phyloP scores from a whole-genome alignment of 257 asterid genomes.

The Pogostemon cablin region DNA sequence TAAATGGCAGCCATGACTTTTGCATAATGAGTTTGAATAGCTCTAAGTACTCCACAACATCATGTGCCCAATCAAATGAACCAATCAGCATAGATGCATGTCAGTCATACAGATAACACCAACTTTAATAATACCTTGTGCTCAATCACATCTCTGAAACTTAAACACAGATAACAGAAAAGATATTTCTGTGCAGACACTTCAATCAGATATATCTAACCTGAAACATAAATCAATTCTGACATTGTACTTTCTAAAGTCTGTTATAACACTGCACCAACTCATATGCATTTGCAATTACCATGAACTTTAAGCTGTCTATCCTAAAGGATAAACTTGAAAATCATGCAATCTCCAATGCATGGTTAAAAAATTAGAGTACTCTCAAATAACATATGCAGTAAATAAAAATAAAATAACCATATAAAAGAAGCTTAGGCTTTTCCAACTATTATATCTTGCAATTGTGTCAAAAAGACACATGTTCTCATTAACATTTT shows the following conservation, averaged over 20 bases:
- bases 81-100: background rate
- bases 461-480: background rate
- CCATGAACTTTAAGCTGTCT: conserved; percentile 5
- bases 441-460: background rate
- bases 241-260: background rate
- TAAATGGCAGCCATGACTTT: background rate
- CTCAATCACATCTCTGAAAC: background rate
- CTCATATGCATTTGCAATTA: background rate
- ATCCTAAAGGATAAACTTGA: background rate
- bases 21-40: conserved; percentile 17
- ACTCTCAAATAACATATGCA: background rate
- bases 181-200: background rate
- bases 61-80: background rate
- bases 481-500: background rate
- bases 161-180: background rate
- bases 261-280: background rate
- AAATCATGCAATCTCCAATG: conserved; percentile 12
- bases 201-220: background rate
- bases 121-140: conserved; percentile 16
- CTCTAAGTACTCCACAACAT: background rate
- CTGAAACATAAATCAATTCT: background rate
- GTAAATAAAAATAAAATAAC: background rate
- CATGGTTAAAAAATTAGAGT: background rate
- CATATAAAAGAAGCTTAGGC: background rate
- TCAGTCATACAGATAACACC: background rate